phyloP scores from a whole-genome alignment of 2,329 filamentous ascomycete species.

The Ophiostoma australiae region DNA sequence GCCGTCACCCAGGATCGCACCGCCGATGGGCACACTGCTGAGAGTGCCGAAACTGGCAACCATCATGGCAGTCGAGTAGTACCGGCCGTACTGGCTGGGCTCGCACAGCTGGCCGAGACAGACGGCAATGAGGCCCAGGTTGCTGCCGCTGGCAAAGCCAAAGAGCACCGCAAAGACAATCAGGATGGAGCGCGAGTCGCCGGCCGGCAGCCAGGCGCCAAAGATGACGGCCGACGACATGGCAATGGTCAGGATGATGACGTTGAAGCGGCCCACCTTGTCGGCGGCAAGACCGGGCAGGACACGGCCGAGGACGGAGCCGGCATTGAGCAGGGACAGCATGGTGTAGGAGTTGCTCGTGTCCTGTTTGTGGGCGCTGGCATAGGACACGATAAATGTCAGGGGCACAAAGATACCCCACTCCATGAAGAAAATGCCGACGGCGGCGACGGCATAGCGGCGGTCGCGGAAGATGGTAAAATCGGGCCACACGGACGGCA shows the following conservation, averaged over 20 bases:
- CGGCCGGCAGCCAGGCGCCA: slow-evolving; percentile 65
- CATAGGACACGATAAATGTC: slow-evolving; percentile 71
- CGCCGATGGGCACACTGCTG: slow-evolving; percentile 44
- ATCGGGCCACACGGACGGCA: slow-evolving; percentile 49
- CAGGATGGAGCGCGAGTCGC: slow-evolving; percentile 50
- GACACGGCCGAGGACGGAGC: slow-evolving; percentile 70
- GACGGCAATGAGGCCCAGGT: slow-evolving; percentile 73
- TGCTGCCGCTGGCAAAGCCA: slow-evolving; percentile 74
- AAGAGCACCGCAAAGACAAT: slow-evolving; percentile 67
- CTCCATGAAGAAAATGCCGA: slow-evolving; percentile 65
- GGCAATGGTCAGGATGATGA: slow-evolving; percentile 63
- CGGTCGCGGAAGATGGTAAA: slow-evolving; percentile 56
- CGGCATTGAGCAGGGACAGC: slow-evolving; percentile 75
- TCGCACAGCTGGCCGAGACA: slow-evolving; percentile 78
- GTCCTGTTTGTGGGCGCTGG: slow-evolving; percentile 56
- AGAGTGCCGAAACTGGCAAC: slow-evolving; percentile 67
- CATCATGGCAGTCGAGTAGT: slow-evolving; percentile 72
- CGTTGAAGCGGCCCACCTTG: slow-evolving; percentile 72
- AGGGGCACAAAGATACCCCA: slow-evolving; percentile 69
- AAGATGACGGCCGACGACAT: slow-evolving; percentile 53
- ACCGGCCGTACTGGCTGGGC: slow-evolving; percentile 60
- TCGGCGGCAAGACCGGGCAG: slow-evolving; percentile 73
- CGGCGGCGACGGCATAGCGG: slow-evolving; percentile 55
- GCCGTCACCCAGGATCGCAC: slow-evolving; percentile 36
- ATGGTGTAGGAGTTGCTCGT: slow-evolving; percentile 64